Base-by-base conservation (phyloP, 176 grass and related monocot species). In the Bolboschoenus planiculmis region DNA sequence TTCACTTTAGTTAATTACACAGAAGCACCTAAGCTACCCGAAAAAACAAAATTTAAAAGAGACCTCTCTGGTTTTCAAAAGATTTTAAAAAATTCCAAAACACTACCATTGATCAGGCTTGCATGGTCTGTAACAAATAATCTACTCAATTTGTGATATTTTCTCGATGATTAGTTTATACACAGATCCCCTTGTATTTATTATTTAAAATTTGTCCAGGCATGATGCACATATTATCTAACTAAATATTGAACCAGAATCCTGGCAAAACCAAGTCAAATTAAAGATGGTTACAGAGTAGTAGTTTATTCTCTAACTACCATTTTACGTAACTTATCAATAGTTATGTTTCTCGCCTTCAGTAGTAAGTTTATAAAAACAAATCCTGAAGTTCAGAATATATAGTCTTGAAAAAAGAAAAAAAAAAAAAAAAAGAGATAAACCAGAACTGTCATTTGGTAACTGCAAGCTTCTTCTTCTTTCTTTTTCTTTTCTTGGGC, bases 1-100 rank as follows among this genome's bases (percentile, higher is more conserved):
- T 81, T 62, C 68, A 46, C 55, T 46, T 26, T 3, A 61, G 74
- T 87, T 84, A 87, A 54, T 42, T 75, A 73, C 70, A 74, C 40
- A 66, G 14, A 74, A 24, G 30, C 23, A 74, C 68, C 39, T 46
- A 4, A 43, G 39, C 10, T 13, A 26, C 10, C 42, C 18, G 1
- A 31, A 4, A 66, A 18, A 66, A 61, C 7, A 20, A 16, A n/a
- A n/a, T n/a, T 62, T 35, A 20, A 1, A 35, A 66, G 15, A 35
- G 16, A 66, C 33, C 15, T 39, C 34, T 37, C 31, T 67, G 63
- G 18, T 11, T 20, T 3, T 67, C 16, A 70, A 42, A 70, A 70
- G 9, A 70, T 10, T 4, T 40, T 72, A 43, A 1, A 72, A 72
- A 2, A 72, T 72, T 46, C 20, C 39, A 72, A 46, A 40, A 10